phyloP scores from a whole-genome alignment of 2,329 filamentous ascomycete species.

The Monilinia aucupariae region DNA sequence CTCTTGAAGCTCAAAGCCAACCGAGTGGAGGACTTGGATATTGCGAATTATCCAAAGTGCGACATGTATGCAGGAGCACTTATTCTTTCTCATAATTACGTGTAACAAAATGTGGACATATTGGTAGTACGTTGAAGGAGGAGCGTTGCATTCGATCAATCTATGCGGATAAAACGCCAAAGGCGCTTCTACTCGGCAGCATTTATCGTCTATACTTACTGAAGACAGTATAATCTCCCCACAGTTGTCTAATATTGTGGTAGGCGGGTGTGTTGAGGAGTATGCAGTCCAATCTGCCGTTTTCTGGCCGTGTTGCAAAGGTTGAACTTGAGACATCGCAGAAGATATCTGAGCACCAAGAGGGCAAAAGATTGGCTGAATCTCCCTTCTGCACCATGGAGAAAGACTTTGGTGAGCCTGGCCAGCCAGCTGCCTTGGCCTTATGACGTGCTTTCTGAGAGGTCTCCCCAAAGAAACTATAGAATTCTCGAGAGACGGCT shows the following conservation, averaged over 20 bases:
- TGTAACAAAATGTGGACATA: background rate
- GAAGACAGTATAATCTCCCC: background rate
- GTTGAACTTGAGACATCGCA: background rate
- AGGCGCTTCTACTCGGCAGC: background rate
- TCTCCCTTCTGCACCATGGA: background rate
- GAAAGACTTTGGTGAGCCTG: background rate
- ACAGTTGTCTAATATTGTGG: background rate
- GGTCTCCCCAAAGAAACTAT: background rate
- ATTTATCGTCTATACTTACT: background rate
- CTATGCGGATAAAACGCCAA: background rate
- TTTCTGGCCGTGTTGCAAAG: background rate
- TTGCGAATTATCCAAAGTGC: background rate
- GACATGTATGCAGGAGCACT: background rate
- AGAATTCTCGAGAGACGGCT: background rate
- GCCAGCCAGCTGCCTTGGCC: background rate
- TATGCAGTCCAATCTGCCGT: background rate
- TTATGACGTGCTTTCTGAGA: background rate
- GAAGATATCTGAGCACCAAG: background rate
- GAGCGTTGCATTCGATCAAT: background rate
- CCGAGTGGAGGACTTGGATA: background rate
- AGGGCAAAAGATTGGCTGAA: background rate
- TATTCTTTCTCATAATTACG: background rate
- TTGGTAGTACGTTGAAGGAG: background rate
- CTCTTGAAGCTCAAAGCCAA: background rate
- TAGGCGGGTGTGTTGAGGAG: background rate